Evolutionary conservation across 2,329 filamentous ascomycete genomes (phyloP).

Genomic region (Penicillium sp.): DNA sequence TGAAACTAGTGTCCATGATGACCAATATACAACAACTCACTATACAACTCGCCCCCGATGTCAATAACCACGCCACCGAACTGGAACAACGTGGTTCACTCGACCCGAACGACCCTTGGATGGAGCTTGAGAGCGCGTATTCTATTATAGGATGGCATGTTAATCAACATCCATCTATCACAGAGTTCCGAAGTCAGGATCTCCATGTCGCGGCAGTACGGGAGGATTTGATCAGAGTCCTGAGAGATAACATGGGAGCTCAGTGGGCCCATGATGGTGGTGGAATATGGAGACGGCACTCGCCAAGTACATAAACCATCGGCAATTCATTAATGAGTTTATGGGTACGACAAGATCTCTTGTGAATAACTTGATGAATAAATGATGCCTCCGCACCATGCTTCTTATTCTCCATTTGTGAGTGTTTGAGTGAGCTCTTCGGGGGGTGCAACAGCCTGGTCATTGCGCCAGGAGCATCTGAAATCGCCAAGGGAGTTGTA

Average conservation of each 20-base stretch:
- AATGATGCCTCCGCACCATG: no score
- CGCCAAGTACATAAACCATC: background rate
- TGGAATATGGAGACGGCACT: slow-evolving; percentile 33
- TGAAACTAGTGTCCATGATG: slow-evolving; percentile 53
- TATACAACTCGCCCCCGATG: slow-evolving; percentile 55
- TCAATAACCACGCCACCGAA: slow-evolving; percentile 41
- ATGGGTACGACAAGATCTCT: background rate
- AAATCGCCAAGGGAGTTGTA: no score
- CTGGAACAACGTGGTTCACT: slow-evolving; percentile 44
- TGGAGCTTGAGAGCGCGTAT: slow-evolving; percentile 59
- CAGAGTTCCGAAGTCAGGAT: slow-evolving; percentile 36
- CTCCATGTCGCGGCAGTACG: slow-evolving; percentile 36
- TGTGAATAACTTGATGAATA: background rate
- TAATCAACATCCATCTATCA: slow-evolving; percentile 26
- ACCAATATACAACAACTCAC: slow-evolving; percentile 59
- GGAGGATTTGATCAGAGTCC: slow-evolving; percentile 29
- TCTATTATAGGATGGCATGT: slow-evolving; percentile 48
- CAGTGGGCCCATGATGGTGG: slow-evolving; percentile 37
- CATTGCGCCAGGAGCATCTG: no score
- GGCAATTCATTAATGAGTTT: background rate
- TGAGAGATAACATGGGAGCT: slow-evolving; percentile 28
- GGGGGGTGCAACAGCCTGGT: no score
- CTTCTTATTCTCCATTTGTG: no score
- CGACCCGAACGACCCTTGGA: slow-evolving; percentile 54
- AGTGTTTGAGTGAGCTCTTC: no score